Base-by-base conservation (phyloP, 2,329 filamentous ascomycete genomes). In the Metarhizium album region DNA sequence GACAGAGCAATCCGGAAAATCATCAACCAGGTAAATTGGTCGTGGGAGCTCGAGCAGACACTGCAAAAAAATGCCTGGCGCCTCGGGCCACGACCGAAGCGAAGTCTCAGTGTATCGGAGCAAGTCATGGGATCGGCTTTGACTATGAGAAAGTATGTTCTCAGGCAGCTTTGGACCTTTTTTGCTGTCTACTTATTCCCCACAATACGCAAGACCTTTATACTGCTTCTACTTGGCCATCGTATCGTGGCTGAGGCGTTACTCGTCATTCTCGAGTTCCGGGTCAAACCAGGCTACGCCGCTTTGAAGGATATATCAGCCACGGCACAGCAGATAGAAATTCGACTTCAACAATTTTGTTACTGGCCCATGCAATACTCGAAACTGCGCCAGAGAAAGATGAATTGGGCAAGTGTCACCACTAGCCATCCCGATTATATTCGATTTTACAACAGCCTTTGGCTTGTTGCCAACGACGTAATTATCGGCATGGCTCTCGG, bases 311-410 rank as follows among this genome's bases (percentile, higher is more conserved):
- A 98, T 64, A 82, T 97, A 43, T 97, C 90, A 31, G 93, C 93
- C 14, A 97, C 91, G 0, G 93, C 93, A 23, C 93, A 98, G 65
- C 93, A 98, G 67, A 84, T 98, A 35, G 93, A 98, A 68, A 96
- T 98, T 57, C 86, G 93, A 4, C 76, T 98, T 22, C 90, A 97
- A 64, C 93, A 98, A 64, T 97, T 97, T 64, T 97, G 91, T 68
- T 98, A 98, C 67, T 97, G 91, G 90, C 94, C 93, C 2, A 89
- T 95, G 68, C 91, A 98, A 66, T 96, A 97, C 64, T 78, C 91
- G 42, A 97, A 90, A 16, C 69, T 98, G 45, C 84, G 90, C n/a
- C 83, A 87, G 62, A 79, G 90, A 38, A 94, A 95, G 63, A 83
- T 84, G 55, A 89, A 95, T 59, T 97, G 93, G 91, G 87, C 90